Evolutionary conservation across 352 stramenopile species (phyloP).

Genomic region (Phytophthora pisi): DNA sequence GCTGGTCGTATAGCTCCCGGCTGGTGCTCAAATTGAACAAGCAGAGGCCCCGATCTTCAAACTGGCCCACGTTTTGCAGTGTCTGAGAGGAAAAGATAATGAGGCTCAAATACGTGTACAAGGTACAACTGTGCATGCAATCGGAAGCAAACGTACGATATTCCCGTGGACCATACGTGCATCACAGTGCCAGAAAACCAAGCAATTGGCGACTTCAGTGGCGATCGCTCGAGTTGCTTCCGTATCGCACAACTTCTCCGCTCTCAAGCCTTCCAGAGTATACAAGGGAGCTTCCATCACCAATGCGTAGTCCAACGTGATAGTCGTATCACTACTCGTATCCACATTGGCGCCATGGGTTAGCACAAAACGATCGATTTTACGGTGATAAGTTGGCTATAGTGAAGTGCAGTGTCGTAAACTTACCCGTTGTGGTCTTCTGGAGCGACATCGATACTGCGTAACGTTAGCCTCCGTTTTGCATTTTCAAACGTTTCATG

Average conservation of each 20-base stretch:
- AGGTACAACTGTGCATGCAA: background rate
- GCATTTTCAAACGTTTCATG: constrained; percentile 56
- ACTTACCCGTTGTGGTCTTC: constrained; percentile 65
- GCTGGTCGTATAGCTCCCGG: constrained; percentile 40
- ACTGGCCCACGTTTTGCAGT: constrained; percentile 53
- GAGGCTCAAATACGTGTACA: background rate
- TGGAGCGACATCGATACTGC: constrained; percentile 34
- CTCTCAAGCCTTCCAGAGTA: constrained; percentile 45
- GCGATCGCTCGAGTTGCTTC: constrained; percentile 40
- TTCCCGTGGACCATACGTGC: constrained; percentile 66
- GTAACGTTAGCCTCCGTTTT: constrained; percentile 53
- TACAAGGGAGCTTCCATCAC: constrained; percentile 63
- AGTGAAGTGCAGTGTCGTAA: background rate
- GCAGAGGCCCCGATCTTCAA: constrained; percentile 44
- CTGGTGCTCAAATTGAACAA: constrained; percentile 54
- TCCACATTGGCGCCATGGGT: constrained; percentile 18
- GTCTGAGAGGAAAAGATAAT: constrained; percentile 29
- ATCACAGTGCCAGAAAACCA: constrained; percentile 64
- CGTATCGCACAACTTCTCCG: constrained; percentile 41
- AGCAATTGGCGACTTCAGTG: constrained; percentile 52
- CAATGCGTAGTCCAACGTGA: constrained; percentile 61
- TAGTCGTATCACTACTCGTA: constrained; percentile 44
- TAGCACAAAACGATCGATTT: constrained; percentile 20
- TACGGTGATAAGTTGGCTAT: constrained; percentile 5
- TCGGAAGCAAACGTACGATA: constrained; percentile 43